Conservation (phyloP, 169 alveolate species). For the Plasmodium ovale region DNA sequence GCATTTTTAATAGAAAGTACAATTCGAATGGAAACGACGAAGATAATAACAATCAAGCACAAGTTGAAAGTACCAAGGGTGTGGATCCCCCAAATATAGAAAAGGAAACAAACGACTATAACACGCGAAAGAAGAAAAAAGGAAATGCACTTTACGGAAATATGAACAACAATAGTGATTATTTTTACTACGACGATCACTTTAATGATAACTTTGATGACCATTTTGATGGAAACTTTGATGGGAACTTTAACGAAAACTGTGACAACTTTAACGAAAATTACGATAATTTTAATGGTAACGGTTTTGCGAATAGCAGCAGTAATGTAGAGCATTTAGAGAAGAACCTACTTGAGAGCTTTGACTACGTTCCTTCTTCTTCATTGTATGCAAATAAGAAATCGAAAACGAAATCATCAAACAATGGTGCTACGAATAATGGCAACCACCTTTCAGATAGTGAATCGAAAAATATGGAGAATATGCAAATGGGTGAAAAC, state of each 20-base stretch:
- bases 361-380: neutral
- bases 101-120: slow-evolving; percentile 46
- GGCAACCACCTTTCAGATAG: slow-evolving; percentile 6
- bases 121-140: slow-evolving; percentile 46
- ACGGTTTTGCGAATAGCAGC: slow-evolving; percentile 4
- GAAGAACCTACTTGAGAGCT: neutral
- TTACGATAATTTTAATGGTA: neutral
- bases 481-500: neutral
- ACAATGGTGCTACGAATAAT: neutral
- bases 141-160: neutral
- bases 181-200: slow-evolving; percentile 30
- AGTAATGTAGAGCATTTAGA: neutral
- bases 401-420: neutral
- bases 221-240: neutral
- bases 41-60: neutral
- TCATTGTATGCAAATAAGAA: slow-evolving; percentile 6
- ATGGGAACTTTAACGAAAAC: neutral
- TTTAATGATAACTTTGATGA: slow-evolving; percentile 3
- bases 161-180: slow-evolving; percentile 22
- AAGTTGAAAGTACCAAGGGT: neutral
- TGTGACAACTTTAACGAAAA: slow-evolving; percentile 2
- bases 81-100: slow-evolving; percentile 12
- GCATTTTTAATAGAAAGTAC: neutral
- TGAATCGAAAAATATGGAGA: slow-evolving; percentile 2
- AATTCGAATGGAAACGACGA: neutral